Evolutionary conservation across 1,139 yeast species (phyloP).

Genomic region (Zygosaccharomyces sapae): DNA sequence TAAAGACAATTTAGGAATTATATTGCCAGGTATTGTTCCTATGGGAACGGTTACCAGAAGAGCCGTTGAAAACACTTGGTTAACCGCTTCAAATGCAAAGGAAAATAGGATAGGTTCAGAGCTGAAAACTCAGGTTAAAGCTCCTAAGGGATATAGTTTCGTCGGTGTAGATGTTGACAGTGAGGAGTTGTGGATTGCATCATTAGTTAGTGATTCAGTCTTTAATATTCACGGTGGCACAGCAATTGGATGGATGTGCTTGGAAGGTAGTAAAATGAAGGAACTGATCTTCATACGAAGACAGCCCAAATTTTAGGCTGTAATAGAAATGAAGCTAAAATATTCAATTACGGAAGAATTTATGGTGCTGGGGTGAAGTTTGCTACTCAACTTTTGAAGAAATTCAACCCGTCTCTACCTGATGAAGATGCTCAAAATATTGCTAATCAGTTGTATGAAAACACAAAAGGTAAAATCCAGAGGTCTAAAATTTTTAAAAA

Average conservation of each 20-base stretch:
- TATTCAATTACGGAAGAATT: slow-evolving; percentile 93
- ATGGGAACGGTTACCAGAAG: slow-evolving; percentile 98
- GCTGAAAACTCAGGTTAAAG: slow-evolving; percentile 75
- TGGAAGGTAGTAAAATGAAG: slow-evolving; percentile 91
- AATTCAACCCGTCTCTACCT: slow-evolving; percentile 69
- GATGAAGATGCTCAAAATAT: slow-evolving; percentile 64
- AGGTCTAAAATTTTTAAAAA: slow-evolving; percentile 38
- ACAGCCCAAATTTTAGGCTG: slow-evolving; percentile 90
- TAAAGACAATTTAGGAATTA: slow-evolving; percentile 54
- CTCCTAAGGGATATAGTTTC: slow-evolving; percentile 85
- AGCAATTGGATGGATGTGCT: slow-evolving; percentile 98
- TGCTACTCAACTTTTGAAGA: slow-evolving; percentile 75
- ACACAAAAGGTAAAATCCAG: slow-evolving; percentile 69
- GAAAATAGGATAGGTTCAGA: slow-evolving; percentile 85
- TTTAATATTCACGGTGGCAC: slow-evolving; percentile 92
- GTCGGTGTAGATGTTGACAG: slow-evolving; percentile 99
- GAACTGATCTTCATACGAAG: slow-evolving; percentile 91
- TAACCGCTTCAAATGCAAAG: slow-evolving; percentile 95
- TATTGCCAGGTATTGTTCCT: slow-evolving; percentile 75
- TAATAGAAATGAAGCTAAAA: slow-evolving; percentile 85
- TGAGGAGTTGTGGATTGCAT: slow-evolving; percentile 97
- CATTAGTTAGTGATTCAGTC: slow-evolving; percentile 86
- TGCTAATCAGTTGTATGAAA: slow-evolving; percentile 66
- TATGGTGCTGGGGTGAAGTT: slow-evolving; percentile 96
- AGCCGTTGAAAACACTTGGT: slow-evolving; percentile 97